A percentile compares a stretch with the other conserved stretches of the same genome.
These are phyloP conservation scores for Prinsepia uniflora DNA, from an alignment of 306 rosid genomes.

Conservation along the genomic window DNA sequence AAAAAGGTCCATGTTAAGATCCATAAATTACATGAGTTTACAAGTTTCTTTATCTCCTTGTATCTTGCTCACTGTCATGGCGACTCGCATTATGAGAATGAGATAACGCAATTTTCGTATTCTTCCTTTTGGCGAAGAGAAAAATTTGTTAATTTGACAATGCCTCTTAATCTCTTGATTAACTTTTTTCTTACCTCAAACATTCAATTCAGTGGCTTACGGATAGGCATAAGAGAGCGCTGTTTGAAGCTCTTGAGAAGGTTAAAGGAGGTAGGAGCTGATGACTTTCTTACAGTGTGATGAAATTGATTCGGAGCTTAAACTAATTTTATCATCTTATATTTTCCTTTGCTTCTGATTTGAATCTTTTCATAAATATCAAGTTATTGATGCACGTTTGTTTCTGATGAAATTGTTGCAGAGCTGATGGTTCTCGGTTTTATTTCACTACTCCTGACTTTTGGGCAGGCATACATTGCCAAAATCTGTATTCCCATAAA, in stretches of 20 bases:
- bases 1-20: neutral
- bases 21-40: neutral
- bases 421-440: conserved; percentile 97
- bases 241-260: conserved; percentile 85
- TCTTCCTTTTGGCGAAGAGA: neutral
- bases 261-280: conserved; percentile 65
- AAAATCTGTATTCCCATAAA: conserved; percentile 61
- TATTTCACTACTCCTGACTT: conserved; percentile 81
- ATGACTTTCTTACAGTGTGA: too few species aligned
- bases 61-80: neutral
- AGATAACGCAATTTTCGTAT: neutral
- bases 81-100: neutral
- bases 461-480: conserved; percentile 71
- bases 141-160: neutral
- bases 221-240: conserved; percentile 58
- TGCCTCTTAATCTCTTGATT: conserved; percentile 9
- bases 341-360: neutral
- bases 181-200: neutral
- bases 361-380: neutral
- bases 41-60: neutral
- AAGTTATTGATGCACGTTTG: neutral
- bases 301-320: neutral
- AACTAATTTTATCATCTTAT: neutral
- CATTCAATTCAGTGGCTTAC: conserved; percentile 42
- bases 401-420: conserved; percentile 38